Evolutionary conservation across 768 basidiomycete genomes (phyloP).

Genomic region (Psilocybe subaeruginosa): DNA sequence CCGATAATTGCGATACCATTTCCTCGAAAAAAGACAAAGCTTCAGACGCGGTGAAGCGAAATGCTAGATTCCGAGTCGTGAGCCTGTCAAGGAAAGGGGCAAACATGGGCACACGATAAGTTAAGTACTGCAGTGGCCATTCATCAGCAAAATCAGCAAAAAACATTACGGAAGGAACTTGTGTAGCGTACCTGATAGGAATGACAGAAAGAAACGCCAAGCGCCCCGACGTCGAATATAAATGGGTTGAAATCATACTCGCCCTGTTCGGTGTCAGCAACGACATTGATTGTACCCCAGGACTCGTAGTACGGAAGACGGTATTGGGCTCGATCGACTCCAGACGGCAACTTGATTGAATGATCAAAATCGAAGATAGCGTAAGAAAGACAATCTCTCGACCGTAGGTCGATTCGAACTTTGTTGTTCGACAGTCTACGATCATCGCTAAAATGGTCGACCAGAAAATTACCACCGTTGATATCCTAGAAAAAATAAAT

Average conservation of each 20-base stretch:
- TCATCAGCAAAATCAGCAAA: slow-evolving; percentile 14
- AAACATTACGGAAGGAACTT: slow-evolving; percentile 10
- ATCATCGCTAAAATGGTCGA: slow-evolving; percentile 15
- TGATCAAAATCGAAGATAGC: slow-evolving; percentile 23
- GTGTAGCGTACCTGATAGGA: slow-evolving; percentile 6
- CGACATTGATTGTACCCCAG: too few relatives aligned
- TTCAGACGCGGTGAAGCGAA: slow-evolving; percentile 27
- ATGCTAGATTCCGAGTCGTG: slow-evolving; percentile 23
- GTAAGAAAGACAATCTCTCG: slow-evolving; percentile 15
- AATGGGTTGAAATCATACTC: slow-evolving; percentile 29
- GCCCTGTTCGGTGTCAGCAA: slow-evolving; percentile 18
- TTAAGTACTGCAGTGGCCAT: not conserved
- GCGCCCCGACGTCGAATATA: slow-evolving; percentile 24
- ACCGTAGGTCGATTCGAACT: slow-evolving; percentile 2
- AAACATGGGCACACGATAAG: slow-evolving; percentile 22
- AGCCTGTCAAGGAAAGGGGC: slow-evolving; percentile 32
- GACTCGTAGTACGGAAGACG: slow-evolving; percentile 9
- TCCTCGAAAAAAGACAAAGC: slow-evolving; percentile 30
- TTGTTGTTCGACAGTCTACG: not conserved
- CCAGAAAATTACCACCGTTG: slow-evolving; percentile 14
- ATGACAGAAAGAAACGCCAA: slow-evolving; percentile 17
- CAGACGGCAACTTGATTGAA: slow-evolving; percentile 16
- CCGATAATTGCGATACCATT: not conserved
- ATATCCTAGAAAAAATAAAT: slow-evolving; percentile 14
- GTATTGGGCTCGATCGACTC: slow-evolving; percentile 4